Evolutionary conservation across 257 asterid genomes (phyloP).

Genomic region (Penstemon newberryi): DNA sequence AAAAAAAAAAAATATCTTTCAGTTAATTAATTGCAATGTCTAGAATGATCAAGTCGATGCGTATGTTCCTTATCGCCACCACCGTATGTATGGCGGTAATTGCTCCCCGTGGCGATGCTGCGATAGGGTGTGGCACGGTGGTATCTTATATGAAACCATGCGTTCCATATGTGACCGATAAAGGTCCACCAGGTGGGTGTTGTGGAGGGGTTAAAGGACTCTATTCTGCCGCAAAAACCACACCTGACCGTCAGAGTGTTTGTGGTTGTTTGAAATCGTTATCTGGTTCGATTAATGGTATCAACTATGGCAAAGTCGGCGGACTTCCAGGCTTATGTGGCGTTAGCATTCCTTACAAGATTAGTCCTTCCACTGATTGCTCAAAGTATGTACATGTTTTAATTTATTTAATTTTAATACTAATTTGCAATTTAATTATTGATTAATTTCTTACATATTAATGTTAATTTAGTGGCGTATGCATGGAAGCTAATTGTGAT

Average conservation of each 20-base stretch:
- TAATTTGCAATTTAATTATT: too few relatives aligned
- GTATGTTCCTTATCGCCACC: too few relatives aligned
- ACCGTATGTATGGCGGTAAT: not conserved
- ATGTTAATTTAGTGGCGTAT: too few relatives aligned
- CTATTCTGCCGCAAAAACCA: slow-evolving; percentile 21
- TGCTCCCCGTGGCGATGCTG: slow-evolving; percentile 6
- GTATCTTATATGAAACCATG: not conserved
- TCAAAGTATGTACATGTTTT: slow-evolving; percentile 29
- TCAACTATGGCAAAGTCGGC: slow-evolving; percentile 36
- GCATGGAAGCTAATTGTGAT: too few relatives aligned
- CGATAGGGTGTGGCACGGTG: slow-evolving; percentile 12
- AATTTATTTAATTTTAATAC: not conserved
- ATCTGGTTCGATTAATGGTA: slow-evolving; percentile 26
- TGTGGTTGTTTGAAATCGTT: slow-evolving; percentile 56
- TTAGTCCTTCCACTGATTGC: slow-evolving; percentile 58
- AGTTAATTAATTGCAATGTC: not conserved
- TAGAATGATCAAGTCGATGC: not conserved
- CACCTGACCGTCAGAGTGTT: slow-evolving; percentile 52
- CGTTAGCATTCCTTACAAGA: slow-evolving; percentile 48
- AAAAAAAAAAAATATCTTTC: too few relatives aligned
- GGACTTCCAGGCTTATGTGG: slow-evolving; percentile 52
- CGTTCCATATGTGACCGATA: slow-evolving; percentile 1
- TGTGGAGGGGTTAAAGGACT: slow-evolving; percentile 17
- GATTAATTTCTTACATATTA: too few relatives aligned
- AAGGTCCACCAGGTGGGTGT: slow-evolving; percentile 3